Evolutionary conservation across 192 early-diverging fungal species (phyloP).

Genomic region (Coemansia sp.): DNA sequence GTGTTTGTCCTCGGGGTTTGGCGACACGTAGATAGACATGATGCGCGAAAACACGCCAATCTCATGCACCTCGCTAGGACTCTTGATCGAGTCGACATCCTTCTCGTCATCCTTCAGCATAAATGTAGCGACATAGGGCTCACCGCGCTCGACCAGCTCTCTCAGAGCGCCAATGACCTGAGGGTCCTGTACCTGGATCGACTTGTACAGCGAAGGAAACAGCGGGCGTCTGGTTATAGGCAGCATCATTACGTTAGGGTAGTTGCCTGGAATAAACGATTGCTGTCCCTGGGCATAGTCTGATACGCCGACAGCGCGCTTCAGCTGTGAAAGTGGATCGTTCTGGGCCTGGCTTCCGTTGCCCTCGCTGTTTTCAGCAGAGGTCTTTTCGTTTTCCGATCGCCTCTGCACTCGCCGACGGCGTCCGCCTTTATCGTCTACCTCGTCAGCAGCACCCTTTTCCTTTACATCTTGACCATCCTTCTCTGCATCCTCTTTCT

Average conservation of each 20-base stretch:
- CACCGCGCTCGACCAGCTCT: constrained; percentile 84
- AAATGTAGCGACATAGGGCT: constrained; percentile 97
- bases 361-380: constrained; percentile 2
- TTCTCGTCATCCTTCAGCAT: constrained; percentile 87
- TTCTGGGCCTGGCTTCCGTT: constrained; percentile 13
- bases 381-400: constrained; percentile 28
- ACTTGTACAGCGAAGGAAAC: constrained; percentile 98
- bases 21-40: constrained; percentile 88
- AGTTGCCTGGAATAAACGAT: constrained; percentile 85
- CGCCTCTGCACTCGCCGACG: constrained; percentile 38
- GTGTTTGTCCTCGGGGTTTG: constrained; percentile 71
- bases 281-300: constrained; percentile 70
- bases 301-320: constrained; percentile 60
- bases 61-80: constrained; percentile 76
- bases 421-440: constrained; percentile 21
- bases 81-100: constrained; percentile 80
- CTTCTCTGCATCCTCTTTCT: constrained; percentile 2
- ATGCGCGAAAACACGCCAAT: constrained; percentile 98
- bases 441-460: constrained; percentile 5
- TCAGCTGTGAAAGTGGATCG: constrained; percentile 47
- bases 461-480: constrained; percentile 10
- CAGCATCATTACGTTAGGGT: constrained; percentile 91
- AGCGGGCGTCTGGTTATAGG: constrained; percentile 91
- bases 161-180: constrained; percentile 90
- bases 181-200: constrained; percentile 94